Conservation (phyloP, 108 stramenopile genomes). For the Nitzschia putrida region DNA sequence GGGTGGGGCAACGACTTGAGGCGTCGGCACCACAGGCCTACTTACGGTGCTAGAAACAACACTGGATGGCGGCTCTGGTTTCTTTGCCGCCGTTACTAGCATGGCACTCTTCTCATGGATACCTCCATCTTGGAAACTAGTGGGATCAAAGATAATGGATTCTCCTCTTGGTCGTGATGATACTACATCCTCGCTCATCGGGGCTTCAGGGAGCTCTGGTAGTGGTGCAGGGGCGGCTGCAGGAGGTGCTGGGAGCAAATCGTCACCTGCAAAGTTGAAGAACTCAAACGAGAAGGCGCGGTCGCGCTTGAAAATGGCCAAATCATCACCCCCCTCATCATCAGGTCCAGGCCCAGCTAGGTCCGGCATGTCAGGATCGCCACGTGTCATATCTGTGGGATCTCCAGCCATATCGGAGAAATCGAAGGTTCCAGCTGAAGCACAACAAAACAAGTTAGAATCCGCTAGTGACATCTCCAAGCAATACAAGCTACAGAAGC, state of each 20-base stretch:
- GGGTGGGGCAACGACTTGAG: background rate
- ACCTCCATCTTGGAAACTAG: constrained; percentile 85
- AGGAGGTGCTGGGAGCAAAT: constrained; percentile 45
- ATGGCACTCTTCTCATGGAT: constrained; percentile 85
- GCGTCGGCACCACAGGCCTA: background rate
- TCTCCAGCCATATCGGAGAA: constrained; percentile 62
- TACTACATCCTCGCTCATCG: background rate
- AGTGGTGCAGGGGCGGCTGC: constrained; percentile 6
- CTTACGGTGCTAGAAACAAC: too few species aligned
- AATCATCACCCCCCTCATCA: constrained; percentile 17
- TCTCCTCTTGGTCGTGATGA: constrained; percentile 75
- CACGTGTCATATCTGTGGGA: constrained; percentile 13
- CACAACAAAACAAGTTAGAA: background rate
- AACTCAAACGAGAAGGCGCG: constrained; percentile 87
- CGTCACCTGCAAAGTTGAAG: constrained; percentile 82
- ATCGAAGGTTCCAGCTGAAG: constrained; percentile 57
- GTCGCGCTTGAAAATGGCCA: constrained; percentile 50
- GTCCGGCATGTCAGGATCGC: constrained; percentile 9
- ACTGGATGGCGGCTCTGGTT: constrained; percentile 1
- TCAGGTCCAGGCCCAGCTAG: constrained; percentile 12
- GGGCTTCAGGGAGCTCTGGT: constrained; percentile 16
- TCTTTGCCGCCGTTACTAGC: background rate
- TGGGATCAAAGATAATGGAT: constrained; percentile 89
- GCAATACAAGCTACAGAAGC: too few species aligned
- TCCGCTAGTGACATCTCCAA: background rate